These are phyloP conservation scores for Delphinella strobiligena DNA, from an alignment of 2,329 filamentous ascomycete species.

Conservation along the genomic window DNA sequence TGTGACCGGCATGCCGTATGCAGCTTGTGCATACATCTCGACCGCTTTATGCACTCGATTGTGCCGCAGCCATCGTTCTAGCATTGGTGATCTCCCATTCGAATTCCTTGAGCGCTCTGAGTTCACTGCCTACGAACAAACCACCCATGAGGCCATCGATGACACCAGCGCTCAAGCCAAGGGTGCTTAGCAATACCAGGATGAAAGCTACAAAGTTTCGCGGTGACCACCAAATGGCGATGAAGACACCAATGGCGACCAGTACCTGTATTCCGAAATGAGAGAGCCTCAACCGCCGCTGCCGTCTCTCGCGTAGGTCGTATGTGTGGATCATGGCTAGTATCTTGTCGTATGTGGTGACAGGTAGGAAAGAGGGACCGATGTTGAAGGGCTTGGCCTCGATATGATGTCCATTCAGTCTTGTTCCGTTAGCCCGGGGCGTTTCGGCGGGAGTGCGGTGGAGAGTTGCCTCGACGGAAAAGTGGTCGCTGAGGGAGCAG, in stretches of 20 bases:
- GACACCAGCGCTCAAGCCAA: conserved; percentile 63
- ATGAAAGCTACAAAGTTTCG: conserved; percentile 67
- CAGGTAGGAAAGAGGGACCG: conserved; percentile 8
- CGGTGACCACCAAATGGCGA: conserved; percentile 79
- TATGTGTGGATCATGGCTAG: conserved; percentile 60
- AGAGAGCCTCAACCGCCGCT: conserved; percentile 56
- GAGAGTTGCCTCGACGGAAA: conserved; percentile 76
- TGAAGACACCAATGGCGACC: conserved; percentile 59
- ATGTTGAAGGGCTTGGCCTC: not conserved
- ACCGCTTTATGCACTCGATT: too few relatives aligned
- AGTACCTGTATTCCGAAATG: conserved; percentile 62
- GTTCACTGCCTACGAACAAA: conserved; percentile 74
- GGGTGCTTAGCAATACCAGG: conserved; percentile 65
- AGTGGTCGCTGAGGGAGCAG: conserved; percentile 90
- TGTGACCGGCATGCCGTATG: too few relatives aligned
- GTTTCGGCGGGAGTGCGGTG: conserved; percentile 7
- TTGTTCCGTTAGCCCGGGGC: too few relatives aligned
- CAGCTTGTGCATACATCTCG: too few relatives aligned
- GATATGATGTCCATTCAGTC: too few relatives aligned
- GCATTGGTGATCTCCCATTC: conserved; percentile 80
- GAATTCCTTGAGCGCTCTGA: conserved; percentile 78
- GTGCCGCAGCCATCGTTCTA: conserved; percentile 22
- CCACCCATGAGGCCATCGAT: conserved; percentile 78
- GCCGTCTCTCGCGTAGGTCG: conserved; percentile 54
- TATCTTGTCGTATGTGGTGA: conserved; percentile 53